Percentiles rank a stretch among this genome's conserved stretches.
Evolutionary conservation across 768 basidiomycete genomes (phyloP).

Genomic region (Pleurotus citrinopileatus): DNA sequence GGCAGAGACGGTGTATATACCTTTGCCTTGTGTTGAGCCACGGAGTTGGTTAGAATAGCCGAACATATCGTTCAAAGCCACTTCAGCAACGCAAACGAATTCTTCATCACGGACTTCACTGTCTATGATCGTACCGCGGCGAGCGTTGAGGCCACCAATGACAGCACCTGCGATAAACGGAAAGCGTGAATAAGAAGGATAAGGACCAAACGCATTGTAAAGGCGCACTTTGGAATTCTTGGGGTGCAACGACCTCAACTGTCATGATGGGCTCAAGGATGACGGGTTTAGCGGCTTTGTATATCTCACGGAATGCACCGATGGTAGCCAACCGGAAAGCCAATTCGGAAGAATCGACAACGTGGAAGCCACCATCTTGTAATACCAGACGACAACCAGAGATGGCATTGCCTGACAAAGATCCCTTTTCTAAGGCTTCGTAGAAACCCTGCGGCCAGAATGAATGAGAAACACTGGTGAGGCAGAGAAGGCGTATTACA

Average conservation of each 20-base stretch:
- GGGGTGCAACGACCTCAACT: conserved; percentile 94
- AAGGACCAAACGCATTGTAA: neutral
- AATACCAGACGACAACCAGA: conserved; percentile 84
- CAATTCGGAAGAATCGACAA: conserved; percentile 94
- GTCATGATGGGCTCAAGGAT: conserved; percentile 99
- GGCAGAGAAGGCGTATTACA: conserved; percentile 12
- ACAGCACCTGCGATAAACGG: conserved; percentile 56
- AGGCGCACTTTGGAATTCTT: conserved; percentile 88
- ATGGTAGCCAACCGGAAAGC: conserved; percentile 91
- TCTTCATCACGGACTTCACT: conserved; percentile 97
- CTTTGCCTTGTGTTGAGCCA: conserved; percentile 96
- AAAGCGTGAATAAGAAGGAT: neutral
- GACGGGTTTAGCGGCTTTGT: conserved; percentile 69
- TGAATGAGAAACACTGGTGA: neutral
- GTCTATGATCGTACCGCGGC: conserved; percentile 92
- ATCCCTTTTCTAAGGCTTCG: conserved; percentile 90
- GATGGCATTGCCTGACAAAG: conserved; percentile 84
- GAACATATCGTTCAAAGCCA: conserved; percentile 98
- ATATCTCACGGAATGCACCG: conserved; percentile 91
- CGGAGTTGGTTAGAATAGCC: conserved; percentile 92
- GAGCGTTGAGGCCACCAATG: conserved; percentile 89
- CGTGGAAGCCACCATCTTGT: conserved; percentile 89
- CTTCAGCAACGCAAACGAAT: conserved; percentile 88
- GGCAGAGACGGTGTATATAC: conserved; percentile 19
- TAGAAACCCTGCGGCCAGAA: conserved; percentile 72